Base-by-base conservation (phyloP, 139 green algal genomes). In the Picochlorum sp. region DNA sequence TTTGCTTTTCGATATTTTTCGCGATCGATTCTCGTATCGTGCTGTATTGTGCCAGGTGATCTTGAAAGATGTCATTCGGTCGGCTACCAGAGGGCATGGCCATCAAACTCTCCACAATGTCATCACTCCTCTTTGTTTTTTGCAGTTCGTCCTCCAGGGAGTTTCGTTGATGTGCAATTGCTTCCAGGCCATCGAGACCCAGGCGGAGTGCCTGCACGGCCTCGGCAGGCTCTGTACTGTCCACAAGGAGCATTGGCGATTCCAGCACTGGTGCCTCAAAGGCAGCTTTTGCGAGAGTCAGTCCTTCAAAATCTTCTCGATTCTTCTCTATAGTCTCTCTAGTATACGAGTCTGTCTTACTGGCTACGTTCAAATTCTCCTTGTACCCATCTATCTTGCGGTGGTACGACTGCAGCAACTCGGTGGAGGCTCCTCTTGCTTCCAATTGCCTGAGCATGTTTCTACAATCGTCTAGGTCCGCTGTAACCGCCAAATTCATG, bases 21-120 rank as follows among this genome's bases (percentile, higher is more conserved):
- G 83, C 70, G 45, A 81, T 74, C 66, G 77, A 64, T 32, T 55
- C 59, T 3, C 68, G 65, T 26, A 95, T 70, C 4, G 63, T 51
- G 23, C 93, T 82, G 63, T 97, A 97, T 74, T 95, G 96, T 45
- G 78, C 72, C 6, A 97, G 63, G 81, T 97, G 87, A 15, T 62
- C 41, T 44, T 65, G 65, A 71, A 92, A 95, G 11, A 96, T 69
- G 24, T 45, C 16, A 47, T 62, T 15, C 21, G 73, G 62, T 18
- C 94, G 84, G 14, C 70, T 24, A 26, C 57, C 56, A 21, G 52
- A 56, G 54, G 61, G 64, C 10, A 57, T 69, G 13, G 78, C 73
- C 89, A 97, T 90, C 61, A 97, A 73, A 66, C 83, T 82, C 14
- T 85, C 82, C 74, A 97, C 74, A 44, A 96, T 85, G 81, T 97